Evolutionary conservation across 164 flowering plant species (phyloP), one percentile per base, ranked within the genome.

Genomic region (Chimonanthus praecox): DNA sequence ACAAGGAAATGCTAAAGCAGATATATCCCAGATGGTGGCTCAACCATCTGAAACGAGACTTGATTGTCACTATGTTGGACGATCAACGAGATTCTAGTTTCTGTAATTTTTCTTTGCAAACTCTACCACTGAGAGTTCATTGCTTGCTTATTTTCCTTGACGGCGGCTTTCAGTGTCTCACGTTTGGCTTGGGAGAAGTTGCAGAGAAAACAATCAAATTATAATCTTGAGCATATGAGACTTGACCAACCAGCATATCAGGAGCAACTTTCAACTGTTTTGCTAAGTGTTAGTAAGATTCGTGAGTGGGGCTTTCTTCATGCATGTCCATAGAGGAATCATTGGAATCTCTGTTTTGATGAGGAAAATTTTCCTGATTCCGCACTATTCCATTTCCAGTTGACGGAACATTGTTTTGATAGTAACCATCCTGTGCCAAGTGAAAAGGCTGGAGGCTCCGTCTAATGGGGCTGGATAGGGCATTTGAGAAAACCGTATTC

Each of bases 301-400:
- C 85, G 76, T 83, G 83, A 64, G 76, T 72, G 11, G 88, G 90
- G 67, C 89, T 83, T 58, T 85, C 88, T 21, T 86, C 82, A 79
- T 84, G 89, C 89, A 88, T 88, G 79, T 88, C 92, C 88, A 87
- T 85, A 3, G 83, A 79, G 0, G 82, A 73, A 62, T 84, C 88
- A 64, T 83, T 86, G 2, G 86, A 54, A 21, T 86, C 93, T 80
- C 89, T 78, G 81, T 58, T 88, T 58, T 86, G 90, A 61, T 72
- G 79, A 44, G 77, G 63, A 66, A 51, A 33, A 73, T 62, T 74
- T 58, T 81, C 87, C 58, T 49, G 78, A 61, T 60, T 80, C 8
- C 83, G 83, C 15, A 71, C 49, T 33, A 50, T 76, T 75, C 76
- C 80, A 74, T 77, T 81, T 62, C 78, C 83, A 62, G 80, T 61